phyloP scores from a whole-genome alignment of 2,329 filamentous ascomycete genomes.

The Fusarium equiseti region DNA sequence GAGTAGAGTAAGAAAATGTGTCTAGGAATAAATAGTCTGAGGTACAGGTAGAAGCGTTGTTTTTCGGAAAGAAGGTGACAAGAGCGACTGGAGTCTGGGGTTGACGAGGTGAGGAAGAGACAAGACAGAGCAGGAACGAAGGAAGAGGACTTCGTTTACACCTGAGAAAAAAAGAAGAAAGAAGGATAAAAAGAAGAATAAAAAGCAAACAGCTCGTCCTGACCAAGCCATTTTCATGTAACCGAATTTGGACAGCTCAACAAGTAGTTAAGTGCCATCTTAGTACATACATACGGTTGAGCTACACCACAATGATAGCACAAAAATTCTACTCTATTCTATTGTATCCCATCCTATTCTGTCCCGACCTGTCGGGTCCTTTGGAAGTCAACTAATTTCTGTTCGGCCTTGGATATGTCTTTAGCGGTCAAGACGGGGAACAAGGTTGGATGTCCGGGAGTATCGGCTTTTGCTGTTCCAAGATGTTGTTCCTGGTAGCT shows the following conservation, averaged over 20 bases:
- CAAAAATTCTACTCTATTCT: not conserved
- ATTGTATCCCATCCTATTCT: not conserved
- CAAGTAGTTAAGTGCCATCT: conserved; percentile 14
- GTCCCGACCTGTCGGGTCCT: conserved; percentile 1
- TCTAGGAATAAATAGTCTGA: conserved; percentile 14
- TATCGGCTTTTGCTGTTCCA: conserved; percentile 28
- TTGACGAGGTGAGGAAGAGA: conserved; percentile 38
- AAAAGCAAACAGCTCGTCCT: conserved; percentile 24
- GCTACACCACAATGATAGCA: not conserved
- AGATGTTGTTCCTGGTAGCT: conserved; percentile 18
- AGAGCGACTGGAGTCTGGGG: conserved; percentile 9
- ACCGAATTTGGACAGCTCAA: conserved; percentile 41
- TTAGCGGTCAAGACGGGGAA: conserved; percentile 38
- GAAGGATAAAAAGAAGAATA: not conserved
- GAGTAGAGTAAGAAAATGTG: conserved; percentile 3
- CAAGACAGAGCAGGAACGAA: conserved; percentile 20
- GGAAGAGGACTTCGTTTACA: conserved; percentile 4
- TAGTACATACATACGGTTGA: conserved; percentile 22
- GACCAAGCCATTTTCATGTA: conserved; percentile 36
- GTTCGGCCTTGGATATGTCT: conserved; percentile 22
- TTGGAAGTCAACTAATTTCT: not conserved
- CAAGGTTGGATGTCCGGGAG: conserved; percentile 25
- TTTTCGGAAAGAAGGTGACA: conserved; percentile 17
- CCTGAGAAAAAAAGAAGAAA: not conserved
- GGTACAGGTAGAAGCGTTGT: conserved; percentile 12